These are phyloP conservation scores for Phyllosticta capitalensis DNA, from an alignment of 2,329 filamentous ascomycete species.

Conservation along the genomic window DNA sequence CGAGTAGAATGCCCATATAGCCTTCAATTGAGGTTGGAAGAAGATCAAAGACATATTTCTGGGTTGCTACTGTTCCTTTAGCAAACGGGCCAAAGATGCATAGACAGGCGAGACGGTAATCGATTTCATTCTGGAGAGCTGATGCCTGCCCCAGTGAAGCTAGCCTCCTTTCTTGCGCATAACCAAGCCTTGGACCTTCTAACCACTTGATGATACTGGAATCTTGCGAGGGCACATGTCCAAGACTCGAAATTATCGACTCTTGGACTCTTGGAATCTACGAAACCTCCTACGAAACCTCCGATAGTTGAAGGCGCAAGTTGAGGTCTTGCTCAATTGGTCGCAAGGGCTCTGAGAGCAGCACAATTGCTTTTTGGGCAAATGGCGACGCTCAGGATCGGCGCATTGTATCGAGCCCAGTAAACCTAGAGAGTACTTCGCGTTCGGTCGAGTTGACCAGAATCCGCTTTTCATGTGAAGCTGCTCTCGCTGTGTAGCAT, in stretches of 20 bases:
- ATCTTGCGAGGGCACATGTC: neutral
- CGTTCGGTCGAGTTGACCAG: too few species aligned
- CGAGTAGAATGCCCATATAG: slow-evolving; percentile 20
- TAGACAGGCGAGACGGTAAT: neutral
- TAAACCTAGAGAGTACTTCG: too few species aligned
- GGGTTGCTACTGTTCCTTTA: neutral
- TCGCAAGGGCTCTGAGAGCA: too few species aligned
- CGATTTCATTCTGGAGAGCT: neutral
- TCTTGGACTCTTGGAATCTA: neutral
- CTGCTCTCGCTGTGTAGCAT: too few species aligned
- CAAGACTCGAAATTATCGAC: neutral
- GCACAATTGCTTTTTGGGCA: too few species aligned
- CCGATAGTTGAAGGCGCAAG: too few species aligned
- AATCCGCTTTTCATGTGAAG: too few species aligned
- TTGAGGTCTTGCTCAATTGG: too few species aligned
- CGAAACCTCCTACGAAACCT: too few species aligned
- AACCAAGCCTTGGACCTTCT: neutral
- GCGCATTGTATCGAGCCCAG: too few species aligned
- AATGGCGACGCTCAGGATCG: too few species aligned
- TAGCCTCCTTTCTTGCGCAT: neutral
- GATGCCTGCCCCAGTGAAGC: neutral
- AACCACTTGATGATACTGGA: neutral
- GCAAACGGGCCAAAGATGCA: neutral
- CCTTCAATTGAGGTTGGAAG: neutral
- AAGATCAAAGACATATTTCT: neutral